Base-by-base conservation (phyloP, 805 yeast genomes). In the Kregervanrija delftensis region DNA sequence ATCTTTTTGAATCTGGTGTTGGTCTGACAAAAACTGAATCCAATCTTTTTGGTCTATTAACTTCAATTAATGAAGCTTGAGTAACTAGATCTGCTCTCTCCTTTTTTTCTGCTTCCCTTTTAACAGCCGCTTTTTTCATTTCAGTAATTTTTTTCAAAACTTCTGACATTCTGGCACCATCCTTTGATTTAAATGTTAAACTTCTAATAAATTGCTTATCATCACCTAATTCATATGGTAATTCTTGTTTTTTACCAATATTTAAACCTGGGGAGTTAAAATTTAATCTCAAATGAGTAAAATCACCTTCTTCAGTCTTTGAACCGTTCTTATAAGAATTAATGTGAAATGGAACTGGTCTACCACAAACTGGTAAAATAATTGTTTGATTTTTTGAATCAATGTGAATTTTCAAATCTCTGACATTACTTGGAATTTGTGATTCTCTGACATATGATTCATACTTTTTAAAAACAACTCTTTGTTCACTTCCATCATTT, bases 311-410 rank as follows among this genome's bases (percentile, higher is more conserved):
- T 59, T 93, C 99, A 51, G 83, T 87, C 59, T 89, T 90, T 10
- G 96, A 85, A 41, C 96, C 98, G 60, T 87, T 90, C 59, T 90
- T 91, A 68, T 86, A 90, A 4, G 97, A 73, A 63, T 88, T 88
- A 59, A 91, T 89, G 63, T 91, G 99, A 73, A 93, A 91, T 17
- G 99, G 99, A 42, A 93, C 98, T 1, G 98, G 97, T 58, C 98
- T 76, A 50, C 99, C 99, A 57, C 83, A 78, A 47, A 91, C 84
- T 42, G 99, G 99, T 47, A 91, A 69, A 49, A 91, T 78, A 45
- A 91, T 84, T 1, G 97, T 86, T 66, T 90, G 96, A 46, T 85
- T 77, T 58, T 86, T 87, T 61, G 79, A 73, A 62, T 91, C 99
- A 46, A 93, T 89, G 61, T 84, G 90, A 48, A 91, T 80, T 59